Percentiles rank a stretch among this genome's conserved stretches.
Evolutionary conservation across 208 protist species (phyloP).

Genomic region (Wallacemonas sp.): DNA sequence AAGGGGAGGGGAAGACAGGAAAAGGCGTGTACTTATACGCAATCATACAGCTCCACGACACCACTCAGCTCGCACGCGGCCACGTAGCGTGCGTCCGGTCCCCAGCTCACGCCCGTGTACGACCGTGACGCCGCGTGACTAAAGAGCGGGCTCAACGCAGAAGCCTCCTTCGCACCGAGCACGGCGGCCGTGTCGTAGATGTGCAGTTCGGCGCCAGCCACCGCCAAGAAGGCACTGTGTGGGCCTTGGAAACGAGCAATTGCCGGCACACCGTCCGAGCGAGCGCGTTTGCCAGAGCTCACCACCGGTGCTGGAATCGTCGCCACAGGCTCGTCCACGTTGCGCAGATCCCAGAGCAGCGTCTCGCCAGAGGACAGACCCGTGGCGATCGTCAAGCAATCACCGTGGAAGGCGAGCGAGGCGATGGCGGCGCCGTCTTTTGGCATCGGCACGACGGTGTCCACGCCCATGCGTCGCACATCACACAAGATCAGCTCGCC

Average conservation of each 20-base stretch:
- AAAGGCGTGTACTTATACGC: background rate
- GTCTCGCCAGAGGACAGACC: constrained; percentile 65
- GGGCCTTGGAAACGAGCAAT: constrained; percentile 43
- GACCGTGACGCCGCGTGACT: constrained; percentile 2
- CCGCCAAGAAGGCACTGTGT: constrained; percentile 33
- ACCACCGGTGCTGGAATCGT: constrained; percentile 19
- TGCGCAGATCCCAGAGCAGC: constrained; percentile 97
- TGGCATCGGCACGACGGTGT: constrained; percentile 71
- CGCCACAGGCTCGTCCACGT: constrained; percentile 69
- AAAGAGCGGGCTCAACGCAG: constrained; percentile 18
- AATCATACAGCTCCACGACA: constrained; percentile 45
- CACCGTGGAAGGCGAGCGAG: constrained; percentile 90
- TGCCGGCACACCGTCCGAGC: no score
- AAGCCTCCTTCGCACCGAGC: constrained; percentile 3
- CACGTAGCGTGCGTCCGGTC: constrained; percentile 27
- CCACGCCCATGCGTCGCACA: constrained; percentile 71
- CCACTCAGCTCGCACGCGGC: constrained; percentile 43
- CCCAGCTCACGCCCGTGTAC: constrained; percentile 51
- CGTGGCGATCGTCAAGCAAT: constrained; percentile 93
- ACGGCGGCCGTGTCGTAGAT: constrained; percentile 25
- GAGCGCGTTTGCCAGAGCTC: background rate
- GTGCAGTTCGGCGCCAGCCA: constrained; percentile 16
- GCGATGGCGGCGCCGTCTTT: background rate
- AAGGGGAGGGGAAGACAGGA: background rate
- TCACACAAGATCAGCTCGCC: constrained; percentile 90